phyloP scores from a whole-genome alignment of 306 rosid species.

The Comarum palustre region DNA sequence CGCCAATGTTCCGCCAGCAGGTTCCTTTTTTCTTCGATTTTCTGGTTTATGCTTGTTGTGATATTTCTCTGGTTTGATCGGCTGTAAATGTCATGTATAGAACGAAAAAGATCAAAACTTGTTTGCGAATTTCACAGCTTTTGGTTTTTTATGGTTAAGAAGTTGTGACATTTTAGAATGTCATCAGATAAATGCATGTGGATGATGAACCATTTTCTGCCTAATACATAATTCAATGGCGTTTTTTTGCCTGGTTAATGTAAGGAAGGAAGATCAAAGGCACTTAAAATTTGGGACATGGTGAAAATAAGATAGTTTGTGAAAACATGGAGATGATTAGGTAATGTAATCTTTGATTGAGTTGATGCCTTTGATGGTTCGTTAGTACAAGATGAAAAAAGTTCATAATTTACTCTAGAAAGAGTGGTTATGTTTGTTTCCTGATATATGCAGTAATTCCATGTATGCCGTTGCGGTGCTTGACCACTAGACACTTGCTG shows the following conservation, averaged over 20 bases:
- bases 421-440: neutral
- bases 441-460: neutral
- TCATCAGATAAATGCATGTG: neutral
- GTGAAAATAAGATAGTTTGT: neutral
- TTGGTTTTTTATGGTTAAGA: neutral
- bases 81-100: neutral
- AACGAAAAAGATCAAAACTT: neutral
- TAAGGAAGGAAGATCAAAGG: too few species aligned
- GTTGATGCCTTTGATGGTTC: neutral
- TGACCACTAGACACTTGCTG: neutral
- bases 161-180: neutral
- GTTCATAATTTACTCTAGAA: neutral
- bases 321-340: neutral
- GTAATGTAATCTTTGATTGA: neutral
- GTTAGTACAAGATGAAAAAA: neutral
- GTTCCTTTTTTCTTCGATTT: conserved; percentile 31
- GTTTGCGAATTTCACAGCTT: neutral
- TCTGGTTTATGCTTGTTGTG: neutral
- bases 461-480: neutral
- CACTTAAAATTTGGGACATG: too few species aligned
- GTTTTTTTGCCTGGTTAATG: neutral
- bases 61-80: neutral
- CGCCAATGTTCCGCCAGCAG: conserved; percentile 99
- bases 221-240: neutral
- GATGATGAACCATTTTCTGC: neutral